phyloP scores from a whole-genome alignment of 768 basidiomycete species.

The Daedaleopsis nitida region DNA sequence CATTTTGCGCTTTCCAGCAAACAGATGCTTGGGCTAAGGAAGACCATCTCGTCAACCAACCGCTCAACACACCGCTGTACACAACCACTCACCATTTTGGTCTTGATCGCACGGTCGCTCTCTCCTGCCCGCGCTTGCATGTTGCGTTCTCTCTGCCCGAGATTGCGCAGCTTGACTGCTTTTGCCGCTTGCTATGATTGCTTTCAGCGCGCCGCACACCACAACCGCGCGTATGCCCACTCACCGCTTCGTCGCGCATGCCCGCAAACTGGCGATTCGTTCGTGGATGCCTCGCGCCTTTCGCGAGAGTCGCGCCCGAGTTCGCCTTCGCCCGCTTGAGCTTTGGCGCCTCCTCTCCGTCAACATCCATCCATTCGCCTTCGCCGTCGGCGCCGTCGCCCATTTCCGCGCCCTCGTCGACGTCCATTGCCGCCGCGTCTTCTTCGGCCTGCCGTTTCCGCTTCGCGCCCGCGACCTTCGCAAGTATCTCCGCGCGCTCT shows the following conservation, averaged over 20 bases:
- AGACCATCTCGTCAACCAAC: constrained; percentile 7
- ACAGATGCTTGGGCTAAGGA: constrained; percentile 81
- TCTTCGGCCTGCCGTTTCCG: constrained; percentile 67
- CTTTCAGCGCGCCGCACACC: constrained; percentile 8
- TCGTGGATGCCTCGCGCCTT: constrained; percentile 58
- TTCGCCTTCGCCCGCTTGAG: constrained; percentile 66
- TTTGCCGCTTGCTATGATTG: constrained; percentile 68
- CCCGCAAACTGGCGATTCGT: constrained; percentile 78
- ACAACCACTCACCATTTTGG: constrained; percentile 69
- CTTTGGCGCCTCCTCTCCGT: constrained; percentile 45
- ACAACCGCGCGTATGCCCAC: constrained; percentile 27
- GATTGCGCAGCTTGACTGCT: constrained; percentile 80
- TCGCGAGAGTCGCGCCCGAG: constrained; percentile 55
- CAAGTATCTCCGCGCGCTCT: constrained; percentile 84
- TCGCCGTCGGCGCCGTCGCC: constrained; percentile 38
- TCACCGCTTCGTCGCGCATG: constrained; percentile 72
- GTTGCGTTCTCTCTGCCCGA: constrained; percentile 86
- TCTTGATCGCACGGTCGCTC: constrained; percentile 77
- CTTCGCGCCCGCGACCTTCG: constrained; percentile 70
- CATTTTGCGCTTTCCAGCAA: constrained; percentile 79
- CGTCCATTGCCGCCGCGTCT: constrained; percentile 66
- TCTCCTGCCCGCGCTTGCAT: constrained; percentile 90
- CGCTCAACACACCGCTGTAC: background rate
- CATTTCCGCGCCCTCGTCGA: constrained; percentile 46
- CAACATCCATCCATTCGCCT: constrained; percentile 47